Base-by-base conservation (phyloP, 148 eudicot species). In the Agrostemma githago region DNA sequence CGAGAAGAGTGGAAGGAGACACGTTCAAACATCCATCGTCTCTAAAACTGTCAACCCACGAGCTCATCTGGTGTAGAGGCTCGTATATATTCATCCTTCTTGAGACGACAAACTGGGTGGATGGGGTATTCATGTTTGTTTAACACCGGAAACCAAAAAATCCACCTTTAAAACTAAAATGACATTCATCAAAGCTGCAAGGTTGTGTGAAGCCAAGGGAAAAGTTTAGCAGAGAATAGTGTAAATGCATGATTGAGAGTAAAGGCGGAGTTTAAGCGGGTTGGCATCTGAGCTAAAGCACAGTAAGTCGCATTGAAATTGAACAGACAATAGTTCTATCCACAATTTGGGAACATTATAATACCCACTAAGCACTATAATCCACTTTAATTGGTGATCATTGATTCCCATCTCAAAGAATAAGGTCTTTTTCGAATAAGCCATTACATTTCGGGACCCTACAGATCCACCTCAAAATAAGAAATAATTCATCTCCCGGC, bases 81-180 rank as follows among this genome's bases (percentile, higher is more conserved):
- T 96, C 99, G 39, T 89, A 96, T 54, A 90, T 74, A 73, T 86
- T 86, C 94, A 96, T 92, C 77, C 88, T 87, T 81, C 87, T 88
- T 10, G 96, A 79, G 69, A 88, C 81, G 12, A 85, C 82, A 78
- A 92, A 92, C 59, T 88, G 92, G 14, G 88, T 73, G 4, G 94
- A 82, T 39, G 87, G 68, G n/a, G 93, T 85, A 80, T 90, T 90
- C 93, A 92, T 88, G 75, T 54, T 62, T 79, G 63, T 82, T 66
- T 59, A 69, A 42, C 19, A 77, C 70, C 65, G 20, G 17, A 61
- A 54, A 65, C 19, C 9, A 14, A 65, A 39, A 65, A 3, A 16
- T 38, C 5, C 20, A 20, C 46, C 46, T 39, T 59, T 43, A 78
- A 38, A 42, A 26, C 74, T 63, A 71, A n/a, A 57, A 62, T 15